A percentile compares a stretch with the other conserved stretches of the same genome.
phyloP scores from a whole-genome alignment of 2,329 filamentous ascomycete genomes.

The Fusarium dimerum region DNA sequence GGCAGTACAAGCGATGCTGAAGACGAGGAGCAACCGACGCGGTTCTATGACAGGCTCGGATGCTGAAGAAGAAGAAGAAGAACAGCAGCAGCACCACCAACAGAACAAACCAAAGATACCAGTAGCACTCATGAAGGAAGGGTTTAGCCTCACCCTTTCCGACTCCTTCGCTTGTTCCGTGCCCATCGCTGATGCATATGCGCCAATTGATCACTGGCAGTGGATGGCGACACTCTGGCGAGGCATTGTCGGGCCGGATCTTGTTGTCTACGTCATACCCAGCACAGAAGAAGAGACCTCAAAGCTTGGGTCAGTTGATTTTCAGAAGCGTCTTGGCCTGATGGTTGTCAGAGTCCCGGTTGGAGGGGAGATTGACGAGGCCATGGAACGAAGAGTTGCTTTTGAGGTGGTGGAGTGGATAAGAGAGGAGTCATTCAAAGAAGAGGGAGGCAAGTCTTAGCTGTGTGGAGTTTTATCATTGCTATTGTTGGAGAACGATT shows the following conservation, averaged over 20 bases:
- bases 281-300: constrained; percentile 37
- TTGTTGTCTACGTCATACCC: constrained; percentile 67
- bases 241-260: constrained; percentile 78
- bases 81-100: no score
- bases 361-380: constrained; percentile 59
- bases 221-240: constrained; percentile 97
- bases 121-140: constrained; percentile 72
- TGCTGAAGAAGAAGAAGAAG: constrained; percentile 2
- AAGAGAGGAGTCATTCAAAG: constrained; percentile 45
- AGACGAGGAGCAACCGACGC: constrained; percentile 9
- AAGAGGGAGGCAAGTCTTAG: constrained; percentile 21
- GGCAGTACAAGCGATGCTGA: constrained; percentile 9
- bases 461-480: neutral
- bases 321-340: constrained; percentile 50
- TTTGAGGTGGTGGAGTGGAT: constrained; percentile 91
- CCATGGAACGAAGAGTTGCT: constrained; percentile 70
- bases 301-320: constrained; percentile 55
- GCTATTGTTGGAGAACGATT: neutral
- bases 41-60: constrained; percentile 10
- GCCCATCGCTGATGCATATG: constrained; percentile 75
- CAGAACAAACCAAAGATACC: constrained; percentile 48
- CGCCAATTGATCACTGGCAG: constrained; percentile 90
- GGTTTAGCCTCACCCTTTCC: constrained; percentile 78
- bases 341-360: constrained; percentile 55
- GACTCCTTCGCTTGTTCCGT: constrained; percentile 74